Evolutionary conservation across 495 filamentous ascomycete species (phyloP).

Genomic region (Trichoderma virens): DNA sequence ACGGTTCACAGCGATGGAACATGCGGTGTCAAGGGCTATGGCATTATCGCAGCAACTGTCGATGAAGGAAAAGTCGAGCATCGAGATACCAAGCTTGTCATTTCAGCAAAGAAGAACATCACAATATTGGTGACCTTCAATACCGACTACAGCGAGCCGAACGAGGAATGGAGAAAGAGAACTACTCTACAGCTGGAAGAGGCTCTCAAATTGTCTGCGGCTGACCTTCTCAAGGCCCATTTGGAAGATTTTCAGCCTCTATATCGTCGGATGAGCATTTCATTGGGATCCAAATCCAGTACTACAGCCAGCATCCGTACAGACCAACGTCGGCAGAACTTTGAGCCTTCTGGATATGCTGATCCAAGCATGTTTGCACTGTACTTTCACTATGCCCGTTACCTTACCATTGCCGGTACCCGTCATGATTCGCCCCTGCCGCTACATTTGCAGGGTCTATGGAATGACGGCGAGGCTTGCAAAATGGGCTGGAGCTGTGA

Average conservation of each 20-base stretch:
- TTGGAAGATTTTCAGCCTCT: slow-evolving; percentile 12
- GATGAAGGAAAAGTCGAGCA: slow-evolving; percentile 9
- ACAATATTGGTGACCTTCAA: slow-evolving; percentile 15
- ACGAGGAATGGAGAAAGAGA: slow-evolving; percentile 11
- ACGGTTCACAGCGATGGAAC: slow-evolving; percentile 16
- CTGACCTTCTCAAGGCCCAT: slow-evolving; percentile 12
- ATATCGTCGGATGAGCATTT: slow-evolving; percentile 14
- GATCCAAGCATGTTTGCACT: slow-evolving; percentile 13
- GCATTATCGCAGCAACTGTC: slow-evolving; percentile 11
- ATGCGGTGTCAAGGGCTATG: slow-evolving; percentile 14
- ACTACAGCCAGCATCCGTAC: neutral
- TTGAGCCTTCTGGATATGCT: slow-evolving; percentile 12
- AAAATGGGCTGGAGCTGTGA: slow-evolving; percentile 37
- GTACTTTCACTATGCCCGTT: slow-evolving; percentile 15
- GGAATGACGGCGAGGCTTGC: slow-evolving; percentile 38
- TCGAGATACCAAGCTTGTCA: slow-evolving; percentile 9
- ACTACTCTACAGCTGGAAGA: slow-evolving; percentile 8
- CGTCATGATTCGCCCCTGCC: slow-evolving; percentile 13
- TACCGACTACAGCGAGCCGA: slow-evolving; percentile 13
- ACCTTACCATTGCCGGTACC: slow-evolving; percentile 16
- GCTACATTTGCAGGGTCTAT: slow-evolving; percentile 38
- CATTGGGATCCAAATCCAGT: neutral
- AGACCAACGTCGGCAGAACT: slow-evolving; percentile 10
- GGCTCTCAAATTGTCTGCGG: slow-evolving; percentile 6
- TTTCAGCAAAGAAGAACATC: slow-evolving; percentile 11